Evolutionary conservation across 2,329 filamentous ascomycete genomes (phyloP).

Genomic region (Beauveria brongniartii): DNA sequence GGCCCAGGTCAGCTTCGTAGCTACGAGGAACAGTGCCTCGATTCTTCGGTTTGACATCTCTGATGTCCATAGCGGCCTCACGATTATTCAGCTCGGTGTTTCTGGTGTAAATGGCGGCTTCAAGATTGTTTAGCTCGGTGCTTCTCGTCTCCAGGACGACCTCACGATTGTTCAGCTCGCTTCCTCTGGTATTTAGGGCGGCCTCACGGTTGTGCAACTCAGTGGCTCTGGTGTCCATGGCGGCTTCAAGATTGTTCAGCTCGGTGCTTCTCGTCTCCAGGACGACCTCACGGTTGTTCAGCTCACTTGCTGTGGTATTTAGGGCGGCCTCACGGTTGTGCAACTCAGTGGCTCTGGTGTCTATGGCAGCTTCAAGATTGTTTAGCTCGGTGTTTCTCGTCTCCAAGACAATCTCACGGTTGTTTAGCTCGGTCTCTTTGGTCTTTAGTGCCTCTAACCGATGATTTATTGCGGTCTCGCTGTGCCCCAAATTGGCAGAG

Average conservation of each 20-base stretch:
- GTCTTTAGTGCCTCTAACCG: not conserved
- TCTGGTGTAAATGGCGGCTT: not conserved
- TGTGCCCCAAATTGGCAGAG: too few species aligned
- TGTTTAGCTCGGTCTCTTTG: too few species aligned
- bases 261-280: too few species aligned
- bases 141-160: too few species aligned
- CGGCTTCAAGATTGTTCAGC: too few species aligned
- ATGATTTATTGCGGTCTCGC: too few species aligned
- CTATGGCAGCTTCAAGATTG: not conserved
- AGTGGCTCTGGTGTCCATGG: not conserved
- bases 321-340: too few species aligned
- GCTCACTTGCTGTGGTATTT: not conserved
- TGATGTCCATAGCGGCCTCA: not conserved
- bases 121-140: too few species aligned
- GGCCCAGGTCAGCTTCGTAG: not conserved
- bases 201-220: not conserved
- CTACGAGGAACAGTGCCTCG: not conserved
- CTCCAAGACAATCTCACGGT: not conserved
- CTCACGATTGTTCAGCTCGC: too few species aligned
- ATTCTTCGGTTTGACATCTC: not conserved
- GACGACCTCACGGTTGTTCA: not conserved
- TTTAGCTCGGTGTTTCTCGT: rapidly evolving
- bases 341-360: not conserved
- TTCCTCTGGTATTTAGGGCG: not conserved
- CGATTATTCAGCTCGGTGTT: not conserved